Percentiles rank a stretch among this genome's conserved stretches.
Conservation (phyloP, 2,329 filamentous ascomycete genomes). For the Hypoxylon sp. region DNA sequence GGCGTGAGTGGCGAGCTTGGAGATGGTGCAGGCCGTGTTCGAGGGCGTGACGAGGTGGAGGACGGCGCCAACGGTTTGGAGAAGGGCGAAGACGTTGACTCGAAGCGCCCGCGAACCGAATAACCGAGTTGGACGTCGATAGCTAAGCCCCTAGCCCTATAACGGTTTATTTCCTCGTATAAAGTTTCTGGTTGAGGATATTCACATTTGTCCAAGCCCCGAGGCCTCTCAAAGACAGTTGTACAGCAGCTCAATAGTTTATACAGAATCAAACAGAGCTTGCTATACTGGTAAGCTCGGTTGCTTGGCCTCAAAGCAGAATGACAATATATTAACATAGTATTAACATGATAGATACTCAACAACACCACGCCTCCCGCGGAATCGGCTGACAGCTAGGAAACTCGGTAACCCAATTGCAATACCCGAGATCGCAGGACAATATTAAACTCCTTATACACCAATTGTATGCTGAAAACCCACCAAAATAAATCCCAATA, state of each 20-base stretch:
- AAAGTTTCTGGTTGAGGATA: background rate
- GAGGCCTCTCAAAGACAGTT: background rate
- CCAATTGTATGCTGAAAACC: background rate
- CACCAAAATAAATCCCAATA: background rate
- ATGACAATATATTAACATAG: conserved; percentile 14
- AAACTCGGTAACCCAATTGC: conserved; percentile 1
- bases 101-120: conserved; percentile 54
- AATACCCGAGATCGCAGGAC: conserved; percentile 1
- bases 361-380: conserved; percentile 1
- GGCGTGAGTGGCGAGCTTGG: conserved; percentile 68
- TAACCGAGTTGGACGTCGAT: conserved; percentile 27
- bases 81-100: conserved; percentile 56
- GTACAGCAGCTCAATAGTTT: background rate
- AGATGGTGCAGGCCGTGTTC: conserved; percentile 74
- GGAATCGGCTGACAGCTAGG: background rate
- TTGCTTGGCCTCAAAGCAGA: background rate
- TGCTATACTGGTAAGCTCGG: conserved; percentile 12
- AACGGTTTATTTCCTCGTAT: too few species aligned
- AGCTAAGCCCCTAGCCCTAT: too few species aligned
- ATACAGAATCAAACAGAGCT: conserved; percentile 4
- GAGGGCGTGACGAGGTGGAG: conserved; percentile 68
- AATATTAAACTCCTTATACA: conserved; percentile 10
- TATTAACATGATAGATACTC: conserved; percentile 17
- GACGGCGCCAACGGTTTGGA: conserved; percentile 62
- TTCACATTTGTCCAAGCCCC: background rate